A percentile compares a stretch with the other conserved stretches of the same genome.
Evolutionary conservation across 106 monocot species (phyloP).

Genomic region (Narthecium ossifragum): DNA sequence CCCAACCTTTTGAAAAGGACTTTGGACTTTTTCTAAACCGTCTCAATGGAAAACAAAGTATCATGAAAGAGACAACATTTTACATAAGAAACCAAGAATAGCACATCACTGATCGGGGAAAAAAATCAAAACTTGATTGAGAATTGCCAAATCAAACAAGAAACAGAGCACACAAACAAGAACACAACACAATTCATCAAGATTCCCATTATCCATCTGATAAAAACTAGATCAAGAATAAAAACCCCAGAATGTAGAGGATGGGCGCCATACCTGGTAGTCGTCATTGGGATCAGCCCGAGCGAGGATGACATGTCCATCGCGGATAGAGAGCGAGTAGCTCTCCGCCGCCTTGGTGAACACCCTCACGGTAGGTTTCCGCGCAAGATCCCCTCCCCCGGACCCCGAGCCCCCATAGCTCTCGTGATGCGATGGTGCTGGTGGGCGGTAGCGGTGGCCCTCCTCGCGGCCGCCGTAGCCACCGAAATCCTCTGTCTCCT

Average conservation of each 20-base stretch:
- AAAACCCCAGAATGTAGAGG: background rate
- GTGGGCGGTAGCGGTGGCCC: no score
- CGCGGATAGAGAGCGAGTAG: conserved; percentile 20
- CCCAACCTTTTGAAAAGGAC: no score
- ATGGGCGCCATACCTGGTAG: conserved; percentile 8
- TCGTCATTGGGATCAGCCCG: conserved; percentile 13
- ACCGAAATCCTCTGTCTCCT: no score
- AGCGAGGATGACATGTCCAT: conserved; percentile 22
- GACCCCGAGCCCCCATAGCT: no score
- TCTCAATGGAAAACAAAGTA: background rate
- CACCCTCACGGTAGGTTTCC: conserved; percentile 20
- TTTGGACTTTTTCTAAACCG: no score
- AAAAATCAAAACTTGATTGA: background rate
- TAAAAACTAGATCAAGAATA: background rate
- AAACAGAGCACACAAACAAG: background rate
- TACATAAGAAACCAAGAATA: no score
- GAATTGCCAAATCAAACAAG: background rate
- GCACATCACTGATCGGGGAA: background rate
- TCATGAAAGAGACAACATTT: no score
- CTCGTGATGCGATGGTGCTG: no score
- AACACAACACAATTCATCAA: background rate
- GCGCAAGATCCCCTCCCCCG: no score
- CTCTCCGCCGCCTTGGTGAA: conserved; percentile 21
- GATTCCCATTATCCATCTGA: background rate
- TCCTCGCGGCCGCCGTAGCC: no score